A percentile compares a stretch with the other conserved stretches of the same genome.
phyloP scores from a whole-genome alignment of 371 early-diverging fungal species.

The Lichtheimia hyalospora region DNA sequence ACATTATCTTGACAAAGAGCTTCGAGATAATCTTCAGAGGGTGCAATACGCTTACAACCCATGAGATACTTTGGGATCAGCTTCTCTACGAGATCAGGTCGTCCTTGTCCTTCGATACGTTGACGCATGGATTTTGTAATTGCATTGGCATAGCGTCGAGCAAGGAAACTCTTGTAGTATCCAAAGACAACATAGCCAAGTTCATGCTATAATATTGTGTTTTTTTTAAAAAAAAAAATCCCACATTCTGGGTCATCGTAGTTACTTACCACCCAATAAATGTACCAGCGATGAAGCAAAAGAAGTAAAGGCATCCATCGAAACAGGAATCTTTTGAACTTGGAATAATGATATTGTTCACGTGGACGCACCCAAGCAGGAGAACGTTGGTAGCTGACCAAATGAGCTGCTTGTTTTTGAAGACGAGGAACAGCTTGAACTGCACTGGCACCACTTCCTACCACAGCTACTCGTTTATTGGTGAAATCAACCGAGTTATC shows the following conservation, averaged over 20 bases:
- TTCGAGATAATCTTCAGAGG: slow-evolving; percentile 49
- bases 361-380: slow-evolving; percentile 46
- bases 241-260: neutral
- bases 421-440: slow-evolving; percentile 56
- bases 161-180: slow-evolving; percentile 7
- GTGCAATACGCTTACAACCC: slow-evolving; percentile 47
- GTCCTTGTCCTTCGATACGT: neutral
- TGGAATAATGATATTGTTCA: slow-evolving; percentile 13
- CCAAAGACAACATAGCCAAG: slow-evolving; percentile 12
- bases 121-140: neutral
- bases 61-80: slow-evolving; percentile 12
- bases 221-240: neutral
- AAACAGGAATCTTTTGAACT: slow-evolving; percentile 13
- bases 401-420: slow-evolving; percentile 32
- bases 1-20: slow-evolving; percentile 47
- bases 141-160: neutral
- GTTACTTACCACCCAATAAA: slow-evolving; percentile 19
- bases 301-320: slow-evolving; percentile 19
- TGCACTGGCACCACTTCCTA: slow-evolving; percentile 58
- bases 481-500: slow-evolving; percentile 42
- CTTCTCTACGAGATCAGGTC: slow-evolving; percentile 12
- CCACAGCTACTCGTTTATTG: slow-evolving; percentile 48
- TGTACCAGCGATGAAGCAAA: slow-evolving; percentile 16
- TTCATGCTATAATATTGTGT: slow-evolving; percentile 7
- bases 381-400: slow-evolving; percentile 59